Evolutionary conservation across 2,329 filamentous ascomycete species (phyloP).

Genomic region (Aureobasidium sp.): DNA sequence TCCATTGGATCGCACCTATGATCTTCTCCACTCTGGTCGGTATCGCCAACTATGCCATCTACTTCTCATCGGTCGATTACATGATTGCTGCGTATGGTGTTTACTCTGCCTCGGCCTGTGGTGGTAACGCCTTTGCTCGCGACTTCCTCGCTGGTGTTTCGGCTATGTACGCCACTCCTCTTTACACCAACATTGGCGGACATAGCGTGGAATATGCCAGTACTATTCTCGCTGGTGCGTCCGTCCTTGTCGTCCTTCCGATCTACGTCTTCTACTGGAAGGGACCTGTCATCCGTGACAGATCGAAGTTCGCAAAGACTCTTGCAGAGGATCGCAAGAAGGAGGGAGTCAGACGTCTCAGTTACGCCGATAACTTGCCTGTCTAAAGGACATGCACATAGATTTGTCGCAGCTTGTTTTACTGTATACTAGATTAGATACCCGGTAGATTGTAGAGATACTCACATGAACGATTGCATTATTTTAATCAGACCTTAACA

Average conservation of each 20-base stretch:
- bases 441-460: not conserved
- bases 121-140: constrained; percentile 65
- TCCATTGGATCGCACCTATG: constrained; percentile 61
- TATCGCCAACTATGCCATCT: constrained; percentile 51
- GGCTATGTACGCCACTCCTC: constrained; percentile 57
- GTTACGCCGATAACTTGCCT: constrained; percentile 8
- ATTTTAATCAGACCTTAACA: not conserved
- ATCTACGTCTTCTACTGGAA: constrained; percentile 49
- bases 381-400: not conserved
- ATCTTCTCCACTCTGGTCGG: constrained; percentile 58
- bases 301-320: constrained; percentile 41
- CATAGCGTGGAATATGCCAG: constrained; percentile 39
- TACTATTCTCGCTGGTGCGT: constrained; percentile 43
- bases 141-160: constrained; percentile 66
- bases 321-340: constrained; percentile 24
- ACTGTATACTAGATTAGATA: not conserved
- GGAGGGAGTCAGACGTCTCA: constrained; percentile 16
- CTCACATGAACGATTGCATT: not conserved
- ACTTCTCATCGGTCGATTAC: constrained; percentile 39
- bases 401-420: not conserved
- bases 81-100: constrained; percentile 66
- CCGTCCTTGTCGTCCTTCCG: constrained; percentile 42
- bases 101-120: constrained; percentile 65
- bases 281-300: constrained; percentile 39
- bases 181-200: constrained; percentile 23